Evolutionary conservation across 2,329 filamentous ascomycete species (phyloP).

Genomic region (Kalaharituber pfeilii): DNA sequence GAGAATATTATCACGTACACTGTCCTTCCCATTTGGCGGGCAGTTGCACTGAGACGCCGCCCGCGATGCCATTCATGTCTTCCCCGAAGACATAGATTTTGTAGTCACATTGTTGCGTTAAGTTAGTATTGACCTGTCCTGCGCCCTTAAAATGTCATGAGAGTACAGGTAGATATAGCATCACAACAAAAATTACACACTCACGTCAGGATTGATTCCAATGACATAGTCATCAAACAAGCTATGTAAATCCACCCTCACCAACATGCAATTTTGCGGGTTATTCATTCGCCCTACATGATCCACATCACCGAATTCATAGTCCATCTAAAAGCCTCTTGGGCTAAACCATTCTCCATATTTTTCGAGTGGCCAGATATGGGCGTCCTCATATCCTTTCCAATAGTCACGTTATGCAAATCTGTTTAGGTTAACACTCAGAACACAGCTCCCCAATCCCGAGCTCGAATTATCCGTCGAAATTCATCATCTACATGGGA

Average conservation of each 20-base stretch:
- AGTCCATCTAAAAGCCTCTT: constrained; percentile 13
- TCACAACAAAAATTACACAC: neutral
- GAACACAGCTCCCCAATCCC: neutral
- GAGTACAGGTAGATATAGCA: neutral
- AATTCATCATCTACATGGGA: neutral
- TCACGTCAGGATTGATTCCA: constrained; percentile 21
- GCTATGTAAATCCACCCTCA: constrained; percentile 15
- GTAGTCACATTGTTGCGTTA: constrained; percentile 21
- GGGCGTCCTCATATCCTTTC: constrained; percentile 20
- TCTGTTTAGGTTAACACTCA: neutral
- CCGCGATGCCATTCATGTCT: constrained; percentile 17
- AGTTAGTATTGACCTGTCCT: constrained; percentile 4
- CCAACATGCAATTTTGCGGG: constrained; percentile 23
- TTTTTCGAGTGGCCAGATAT: constrained; percentile 22
- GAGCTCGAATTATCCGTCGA: neutral
- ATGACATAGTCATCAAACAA: constrained; percentile 20
- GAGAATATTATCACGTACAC: constrained; percentile 18
- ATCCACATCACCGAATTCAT: constrained; percentile 1
- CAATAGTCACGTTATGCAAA: constrained; percentile 13
- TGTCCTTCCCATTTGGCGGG: constrained; percentile 1
- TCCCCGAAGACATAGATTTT: constrained; percentile 20
- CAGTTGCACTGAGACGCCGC: constrained; percentile 11
- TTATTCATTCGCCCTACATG: constrained; percentile 19
- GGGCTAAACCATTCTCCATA: constrained; percentile 17
- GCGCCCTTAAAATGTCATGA: neutral